Evolutionary conservation across 2,329 filamentous ascomycete genomes (phyloP), one percentile per base, ranked within the genome.

Genomic region (Hymenoscyphus scutula): DNA sequence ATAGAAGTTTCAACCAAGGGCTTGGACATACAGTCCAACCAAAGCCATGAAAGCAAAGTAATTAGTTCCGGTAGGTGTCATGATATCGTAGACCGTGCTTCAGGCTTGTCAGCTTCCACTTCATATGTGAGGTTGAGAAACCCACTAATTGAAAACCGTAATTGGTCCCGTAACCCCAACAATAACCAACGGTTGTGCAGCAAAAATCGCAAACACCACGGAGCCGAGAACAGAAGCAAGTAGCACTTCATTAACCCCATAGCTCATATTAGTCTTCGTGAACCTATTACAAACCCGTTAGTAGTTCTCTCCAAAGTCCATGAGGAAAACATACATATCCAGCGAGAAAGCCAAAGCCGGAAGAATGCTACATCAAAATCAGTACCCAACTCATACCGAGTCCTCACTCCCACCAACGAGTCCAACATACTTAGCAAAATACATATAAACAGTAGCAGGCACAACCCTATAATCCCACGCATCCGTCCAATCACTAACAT

Each of bases 41-140:
- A 92, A 94, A 71, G 87, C 89, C 92, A 96, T 96, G 75, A 97
- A 97, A 6, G 88, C 86, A 60, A 96, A 85, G 73, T 94, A 96
- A 72, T 93, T 88, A 5, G 89, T 90, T 1, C 90, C 90, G 0
- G 86, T 86, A 1, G 89, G 88, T 1, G 82, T 79, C 73, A 97
- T 90, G 67, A 97, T 96, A 75, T 95, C 89, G 78, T 93, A 96
- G 2, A 96, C 91, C 3, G 92, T 97, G 73, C 90, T n/a, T 90
- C 93, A 64, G 59, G 27, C 55, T 27, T 4, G 19, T 59, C 19
- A 55, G n/a, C 8, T n/a, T 37, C 25, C 29, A 19, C n/a, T 37
- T 32, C 30, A 8, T 3, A 13, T 25, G 10, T 25, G 38, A 27
- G 5, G 48, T n/a, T 27, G 13, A 23, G 15, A 48, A 19, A 74